Evolutionary conservation across 2,329 filamentous ascomycete species (phyloP).

Genomic region (Teratosphaeria pseudoeucalypti): DNA sequence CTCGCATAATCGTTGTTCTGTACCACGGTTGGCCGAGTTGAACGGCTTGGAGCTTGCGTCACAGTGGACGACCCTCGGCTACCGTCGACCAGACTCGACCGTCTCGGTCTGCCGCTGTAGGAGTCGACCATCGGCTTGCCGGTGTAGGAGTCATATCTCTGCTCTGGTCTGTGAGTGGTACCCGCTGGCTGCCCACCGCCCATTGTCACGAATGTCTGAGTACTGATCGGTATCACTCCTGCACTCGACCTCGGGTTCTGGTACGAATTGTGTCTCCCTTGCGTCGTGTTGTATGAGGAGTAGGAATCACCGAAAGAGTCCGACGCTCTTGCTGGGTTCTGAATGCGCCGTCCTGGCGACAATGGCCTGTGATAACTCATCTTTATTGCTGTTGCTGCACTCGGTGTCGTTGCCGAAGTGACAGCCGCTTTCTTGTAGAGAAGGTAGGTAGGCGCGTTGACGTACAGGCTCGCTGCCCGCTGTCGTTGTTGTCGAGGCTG

Average conservation of each 20-base stretch:
- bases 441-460: neutral
- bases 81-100: constrained; percentile 33
- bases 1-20: constrained; percentile 23
- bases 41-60: constrained; percentile 20
- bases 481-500: constrained; percentile 1
- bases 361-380: constrained; percentile 26
- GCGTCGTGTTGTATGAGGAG: constrained; percentile 2
- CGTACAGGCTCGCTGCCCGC: neutral
- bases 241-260: constrained; percentile 23
- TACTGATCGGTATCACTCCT: constrained; percentile 28
- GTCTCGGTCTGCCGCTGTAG: constrained; percentile 35
- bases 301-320: constrained; percentile 22
- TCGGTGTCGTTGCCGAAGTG: neutral
- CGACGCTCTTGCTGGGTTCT: constrained; percentile 21
- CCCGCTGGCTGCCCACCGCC: constrained; percentile 9
- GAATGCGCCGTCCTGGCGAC: constrained; percentile 26
- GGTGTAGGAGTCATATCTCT: constrained; percentile 18
- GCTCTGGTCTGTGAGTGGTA: constrained; percentile 6
- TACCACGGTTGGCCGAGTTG: constrained; percentile 20
- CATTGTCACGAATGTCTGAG: constrained; percentile 25
- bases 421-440: neutral
- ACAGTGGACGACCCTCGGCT: constrained; percentile 22
- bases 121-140: constrained; percentile 21
- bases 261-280: constrained; percentile 18
- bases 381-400: constrained; percentile 1